Conservation (phyloP, 1,139 yeast genomes). For the Geotrichum phurueaensis region DNA sequence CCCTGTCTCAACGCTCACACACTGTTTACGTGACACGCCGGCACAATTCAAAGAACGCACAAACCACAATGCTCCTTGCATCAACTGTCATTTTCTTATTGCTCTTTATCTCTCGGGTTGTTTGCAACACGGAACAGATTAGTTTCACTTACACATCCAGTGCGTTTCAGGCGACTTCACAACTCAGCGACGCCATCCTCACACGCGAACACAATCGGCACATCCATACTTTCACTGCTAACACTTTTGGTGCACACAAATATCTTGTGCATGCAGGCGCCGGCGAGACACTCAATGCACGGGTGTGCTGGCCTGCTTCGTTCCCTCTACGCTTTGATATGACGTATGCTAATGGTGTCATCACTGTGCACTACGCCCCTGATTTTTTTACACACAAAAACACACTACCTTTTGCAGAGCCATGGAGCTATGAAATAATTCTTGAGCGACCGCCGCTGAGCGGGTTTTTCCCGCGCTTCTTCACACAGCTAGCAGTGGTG, state of each 20-base stretch:
- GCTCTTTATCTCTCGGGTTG: background rate
- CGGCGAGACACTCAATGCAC: conserved; percentile 21
- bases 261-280: background rate
- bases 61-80: background rate
- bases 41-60: background rate
- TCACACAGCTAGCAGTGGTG: background rate
- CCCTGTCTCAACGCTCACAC: background rate
- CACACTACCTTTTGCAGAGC: background rate
- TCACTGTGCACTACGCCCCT: conserved; percentile 3
- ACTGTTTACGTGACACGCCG: background rate
- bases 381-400: conserved; percentile 11
- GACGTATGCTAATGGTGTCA: conserved; percentile 17
- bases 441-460: background rate
- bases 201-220: background rate
- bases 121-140: background rate
- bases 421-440: background rate
- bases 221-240: background rate
- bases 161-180: background rate
- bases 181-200: background rate
- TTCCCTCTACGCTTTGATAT: conserved; percentile 31
- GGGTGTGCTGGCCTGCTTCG: conserved; percentile 38
- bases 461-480: background rate
- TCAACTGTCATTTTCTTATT: background rate
- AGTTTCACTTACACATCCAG: background rate
- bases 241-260: background rate